Conservation (phyloP, 768 basidiomycete species). For the Tricholoma furcatifolium region DNA sequence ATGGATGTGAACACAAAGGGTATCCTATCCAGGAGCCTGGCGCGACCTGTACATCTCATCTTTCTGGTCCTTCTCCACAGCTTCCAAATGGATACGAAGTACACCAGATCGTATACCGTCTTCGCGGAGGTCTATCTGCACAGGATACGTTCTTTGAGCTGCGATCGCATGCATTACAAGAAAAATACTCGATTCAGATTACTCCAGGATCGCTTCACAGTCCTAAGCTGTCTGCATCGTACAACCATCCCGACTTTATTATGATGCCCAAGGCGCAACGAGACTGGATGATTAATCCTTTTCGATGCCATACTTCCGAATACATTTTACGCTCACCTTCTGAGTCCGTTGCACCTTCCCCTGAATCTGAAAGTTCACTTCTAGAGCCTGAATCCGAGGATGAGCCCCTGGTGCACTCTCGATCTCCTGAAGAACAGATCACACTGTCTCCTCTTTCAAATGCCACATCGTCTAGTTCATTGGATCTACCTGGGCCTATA, state of each 20-base stretch:
- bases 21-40: conserved; percentile 5
- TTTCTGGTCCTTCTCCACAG: conserved; percentile 8
- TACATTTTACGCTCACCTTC: conserved; percentile 15
- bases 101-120: conserved; percentile 16
- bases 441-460: too few species aligned
- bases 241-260: background rate
- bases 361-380: background rate
- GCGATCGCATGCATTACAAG: background rate
- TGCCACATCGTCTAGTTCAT: too few species aligned
- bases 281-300: conserved; percentile 14
- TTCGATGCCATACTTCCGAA: conserved; percentile 8
- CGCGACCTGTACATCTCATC: conserved; percentile 6
- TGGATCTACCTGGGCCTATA: too few species aligned
- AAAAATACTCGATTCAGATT: conserved; percentile 4
- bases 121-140: conserved; percentile 16
- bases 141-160: conserved; percentile 16
- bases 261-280: conserved; percentile 6
- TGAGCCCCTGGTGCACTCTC: too few species aligned
- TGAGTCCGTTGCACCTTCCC: background rate
- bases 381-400: background rate
- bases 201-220: background rate
- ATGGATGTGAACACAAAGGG: conserved; percentile 18
- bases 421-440: too few species aligned
- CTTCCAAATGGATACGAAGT: conserved; percentile 14
- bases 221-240: conserved; percentile 5